Conservation (phyloP, 2,329 filamentous ascomycete genomes). For the Fonsecaea erecta region DNA sequence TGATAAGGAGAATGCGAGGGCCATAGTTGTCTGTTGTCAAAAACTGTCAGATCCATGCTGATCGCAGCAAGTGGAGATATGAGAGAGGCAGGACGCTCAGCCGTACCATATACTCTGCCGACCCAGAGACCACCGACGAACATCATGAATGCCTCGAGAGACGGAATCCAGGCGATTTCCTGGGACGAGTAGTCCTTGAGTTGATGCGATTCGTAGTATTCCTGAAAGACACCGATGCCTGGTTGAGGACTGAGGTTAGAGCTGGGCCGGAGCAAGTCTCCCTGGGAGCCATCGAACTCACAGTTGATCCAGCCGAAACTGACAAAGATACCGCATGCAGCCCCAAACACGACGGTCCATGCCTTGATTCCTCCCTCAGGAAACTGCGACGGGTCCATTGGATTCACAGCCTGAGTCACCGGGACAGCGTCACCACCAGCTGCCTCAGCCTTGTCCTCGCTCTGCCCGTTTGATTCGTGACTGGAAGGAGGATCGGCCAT, state of each 20-base stretch:
- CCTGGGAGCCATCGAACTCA: constrained; percentile 21
- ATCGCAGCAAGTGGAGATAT: not conserved
- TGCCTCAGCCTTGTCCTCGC: constrained; percentile 7
- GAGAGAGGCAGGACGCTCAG: not conserved
- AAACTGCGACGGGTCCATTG: constrained; percentile 36
- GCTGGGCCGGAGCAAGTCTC: not conserved
- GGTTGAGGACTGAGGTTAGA: not conserved
- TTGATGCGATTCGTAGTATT: constrained; percentile 61
- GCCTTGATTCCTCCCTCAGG: constrained; percentile 51
- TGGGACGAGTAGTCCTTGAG: constrained; percentile 57
- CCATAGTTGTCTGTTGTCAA: constrained; percentile 61
- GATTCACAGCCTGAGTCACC: constrained; percentile 21
- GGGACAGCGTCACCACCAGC: constrained; percentile 9
- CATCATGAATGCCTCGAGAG: constrained; percentile 55
- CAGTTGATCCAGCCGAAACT: constrained; percentile 47
- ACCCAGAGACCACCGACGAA: constrained; percentile 39
- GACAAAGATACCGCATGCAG: constrained; percentile 48
- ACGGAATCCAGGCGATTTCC: constrained; percentile 65
- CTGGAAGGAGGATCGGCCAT: constrained; percentile 3
- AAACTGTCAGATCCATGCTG: not conserved
- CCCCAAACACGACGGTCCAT: constrained; percentile 51
- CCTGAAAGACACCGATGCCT: constrained; percentile 60
- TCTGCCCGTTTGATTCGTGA: constrained; percentile 2
- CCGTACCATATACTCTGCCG: constrained; percentile 34
- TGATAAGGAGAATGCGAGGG: constrained; percentile 58